Evolutionary conservation across 257 asterid species (phyloP).

Genomic region (Solanum medicagineum): DNA sequence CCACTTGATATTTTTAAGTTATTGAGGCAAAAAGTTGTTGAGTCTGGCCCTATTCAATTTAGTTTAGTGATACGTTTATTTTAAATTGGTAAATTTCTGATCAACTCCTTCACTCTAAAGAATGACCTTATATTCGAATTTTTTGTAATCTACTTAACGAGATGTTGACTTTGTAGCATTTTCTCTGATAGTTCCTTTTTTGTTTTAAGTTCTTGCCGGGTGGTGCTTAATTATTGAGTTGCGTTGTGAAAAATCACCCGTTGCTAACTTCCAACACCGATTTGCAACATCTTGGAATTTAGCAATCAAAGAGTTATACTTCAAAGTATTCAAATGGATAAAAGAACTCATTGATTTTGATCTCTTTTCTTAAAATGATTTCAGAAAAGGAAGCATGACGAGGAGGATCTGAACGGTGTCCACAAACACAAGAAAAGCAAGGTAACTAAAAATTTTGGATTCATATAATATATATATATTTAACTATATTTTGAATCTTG

Average conservation of each 20-base stretch:
- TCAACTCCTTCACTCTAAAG: neutral
- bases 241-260: neutral
- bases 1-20: neutral
- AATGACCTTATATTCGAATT: neutral
- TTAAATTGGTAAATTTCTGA: neutral
- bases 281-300: neutral
- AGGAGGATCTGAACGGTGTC: conserved; percentile 36
- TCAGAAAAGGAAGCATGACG: conserved; percentile 66
- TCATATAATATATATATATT: neutral
- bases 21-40: neutral
- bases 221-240: neutral
- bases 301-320: neutral
- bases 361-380: neutral
- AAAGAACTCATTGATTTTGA: neutral
- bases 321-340: neutral
- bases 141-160: neutral
- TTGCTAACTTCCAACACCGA: neutral
- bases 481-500: neutral
- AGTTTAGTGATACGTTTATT: neutral
- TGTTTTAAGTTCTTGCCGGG: neutral
- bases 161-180: neutral
- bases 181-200: neutral
- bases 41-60: neutral
- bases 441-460: conserved; percentile 18
- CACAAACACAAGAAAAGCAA: conserved; percentile 68